Percentiles rank a stretch among this genome's conserved stretches.
phyloP scores from a whole-genome alignment of 768 basidiomycete genomes.

The Tylopilus sp. region DNA sequence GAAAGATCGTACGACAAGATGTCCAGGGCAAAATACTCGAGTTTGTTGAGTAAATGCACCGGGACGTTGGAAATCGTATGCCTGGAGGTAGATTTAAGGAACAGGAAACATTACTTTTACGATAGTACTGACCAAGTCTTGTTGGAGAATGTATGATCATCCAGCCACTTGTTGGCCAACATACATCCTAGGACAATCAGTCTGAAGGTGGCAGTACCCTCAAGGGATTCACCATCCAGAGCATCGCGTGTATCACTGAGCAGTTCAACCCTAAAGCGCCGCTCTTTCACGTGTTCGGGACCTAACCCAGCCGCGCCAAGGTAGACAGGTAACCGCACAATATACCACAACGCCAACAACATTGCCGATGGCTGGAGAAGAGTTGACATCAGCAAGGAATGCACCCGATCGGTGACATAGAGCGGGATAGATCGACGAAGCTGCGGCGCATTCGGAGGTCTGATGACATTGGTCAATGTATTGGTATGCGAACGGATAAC shows the following conservation, averaged over 20 bases:
- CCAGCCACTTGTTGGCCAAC: constrained; percentile 86
- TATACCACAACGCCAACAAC: constrained; percentile 79
- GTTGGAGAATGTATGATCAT: constrained; percentile 86
- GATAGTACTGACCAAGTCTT: constrained; percentile 68
- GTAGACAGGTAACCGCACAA: constrained; percentile 69
- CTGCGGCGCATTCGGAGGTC: constrained; percentile 30
- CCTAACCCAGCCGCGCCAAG: constrained; percentile 52
- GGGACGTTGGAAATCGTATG: constrained; percentile 78
- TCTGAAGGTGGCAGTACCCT: constrained; percentile 65
- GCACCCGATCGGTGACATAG: constrained; percentile 56
- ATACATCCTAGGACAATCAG: constrained; percentile 77
- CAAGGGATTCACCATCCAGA: constrained; percentile 46
- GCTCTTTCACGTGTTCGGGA: constrained; percentile 54
- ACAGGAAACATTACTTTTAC: not conserved
- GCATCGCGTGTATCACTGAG: constrained; percentile 46
- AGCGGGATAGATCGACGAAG: constrained; percentile 40
- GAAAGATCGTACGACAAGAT: constrained; percentile 70
- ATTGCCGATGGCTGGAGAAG: constrained; percentile 79
- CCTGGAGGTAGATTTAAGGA: constrained; percentile 40
- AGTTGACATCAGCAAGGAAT: constrained; percentile 73
- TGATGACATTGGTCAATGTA: constrained; percentile 12
- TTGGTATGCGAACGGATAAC: not conserved
- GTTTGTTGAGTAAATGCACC: constrained; percentile 61
- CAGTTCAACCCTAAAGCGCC: constrained; percentile 60
- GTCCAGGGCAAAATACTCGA: constrained; percentile 70